These are phyloP conservation scores for Macrophomina pseudophaseolina DNA, from an alignment of 2,329 filamentous ascomycete species.

Conservation along the genomic window DNA sequence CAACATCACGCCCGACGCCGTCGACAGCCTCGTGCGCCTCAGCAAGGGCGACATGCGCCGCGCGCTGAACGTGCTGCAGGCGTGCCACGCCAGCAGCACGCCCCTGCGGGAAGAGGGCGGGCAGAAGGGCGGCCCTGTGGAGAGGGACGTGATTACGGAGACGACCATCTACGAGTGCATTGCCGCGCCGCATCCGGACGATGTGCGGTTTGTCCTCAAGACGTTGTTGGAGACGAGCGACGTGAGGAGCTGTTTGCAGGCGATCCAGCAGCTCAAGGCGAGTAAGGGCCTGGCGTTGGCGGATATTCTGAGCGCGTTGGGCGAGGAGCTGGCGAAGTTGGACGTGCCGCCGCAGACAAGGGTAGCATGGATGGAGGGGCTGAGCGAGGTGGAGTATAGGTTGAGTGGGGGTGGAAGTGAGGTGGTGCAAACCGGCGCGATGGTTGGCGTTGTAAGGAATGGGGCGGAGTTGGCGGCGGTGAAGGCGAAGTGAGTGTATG, in stretches of 20 bases:
- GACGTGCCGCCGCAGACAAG: constrained; percentile 87
- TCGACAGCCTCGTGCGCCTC: constrained; percentile 80
- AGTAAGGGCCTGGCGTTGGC: constrained; percentile 86
- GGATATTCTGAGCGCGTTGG: constrained; percentile 86
- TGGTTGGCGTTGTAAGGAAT: constrained; percentile 85
- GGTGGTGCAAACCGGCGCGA: constrained; percentile 85
- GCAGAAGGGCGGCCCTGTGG: constrained; percentile 51
- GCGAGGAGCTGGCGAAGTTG: constrained; percentile 79
- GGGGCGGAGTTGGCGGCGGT: constrained; percentile 72
- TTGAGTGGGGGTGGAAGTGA: constrained; percentile 88
- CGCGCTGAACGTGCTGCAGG: constrained; percentile 92
- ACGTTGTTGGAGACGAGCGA: constrained; percentile 85
- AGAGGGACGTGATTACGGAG: constrained; percentile 86
- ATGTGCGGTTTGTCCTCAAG: constrained; percentile 81
- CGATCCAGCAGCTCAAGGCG: constrained; percentile 85
- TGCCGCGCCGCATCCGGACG: constrained; percentile 87
- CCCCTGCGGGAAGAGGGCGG: constrained; percentile 56
- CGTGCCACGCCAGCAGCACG: constrained; percentile 90
- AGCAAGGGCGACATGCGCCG: constrained; percentile 97
- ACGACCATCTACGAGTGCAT: constrained; percentile 97
- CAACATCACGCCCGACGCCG: constrained; percentile 79
- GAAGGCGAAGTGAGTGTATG: constrained; percentile 12
- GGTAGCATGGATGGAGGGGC: constrained; percentile 87
- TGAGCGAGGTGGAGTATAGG: constrained; percentile 92
- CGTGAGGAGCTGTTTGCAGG: constrained; percentile 85